phyloP scores from a whole-genome alignment of 1,284 basidiomycete genomes.

The Sporisorium scitamineum region DNA sequence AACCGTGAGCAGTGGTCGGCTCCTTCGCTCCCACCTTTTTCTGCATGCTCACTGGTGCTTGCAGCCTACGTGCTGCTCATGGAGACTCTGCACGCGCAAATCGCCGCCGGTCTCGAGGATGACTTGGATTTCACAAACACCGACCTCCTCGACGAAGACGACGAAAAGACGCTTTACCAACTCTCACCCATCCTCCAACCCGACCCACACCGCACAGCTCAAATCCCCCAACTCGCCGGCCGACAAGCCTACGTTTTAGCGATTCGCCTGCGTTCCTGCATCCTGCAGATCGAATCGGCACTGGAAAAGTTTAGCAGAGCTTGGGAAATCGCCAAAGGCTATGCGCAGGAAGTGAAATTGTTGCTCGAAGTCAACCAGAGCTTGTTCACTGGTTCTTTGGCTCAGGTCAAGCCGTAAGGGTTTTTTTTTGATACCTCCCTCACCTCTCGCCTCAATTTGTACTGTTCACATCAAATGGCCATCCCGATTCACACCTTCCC shows the following conservation, averaged over 20 bases:
- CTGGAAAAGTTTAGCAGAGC: conserved; percentile 46
- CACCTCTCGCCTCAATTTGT: neutral
- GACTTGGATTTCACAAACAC: conserved; percentile 32
- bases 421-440: neutral
- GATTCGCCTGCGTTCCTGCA: conserved; percentile 33
- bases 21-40: conserved; percentile 55
- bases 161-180: conserved; percentile 19
- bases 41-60: conserved; percentile 58
- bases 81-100: conserved; percentile 58
- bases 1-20: conserved; percentile 50
- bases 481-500: too few relatives aligned
- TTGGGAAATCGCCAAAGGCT: conserved; percentile 51
- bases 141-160: conserved; percentile 18
- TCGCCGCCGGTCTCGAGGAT: conserved; percentile 38
- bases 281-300: conserved; percentile 46
- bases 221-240: conserved; percentile 26
- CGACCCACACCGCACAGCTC: conserved; percentile 25
- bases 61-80: conserved; percentile 59
- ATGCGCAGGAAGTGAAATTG: conserved; percentile 45
- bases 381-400: conserved; percentile 26
- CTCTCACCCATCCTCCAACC: conserved; percentile 41
- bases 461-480: too few relatives aligned
- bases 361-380: conserved; percentile 48
- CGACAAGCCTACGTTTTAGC: conserved; percentile 37
- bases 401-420: conserved; percentile 18